Percentiles rank a stretch among this genome's conserved stretches.
phyloP scores from a whole-genome alignment of 768 basidiomycete species.

The Agaricus subrufescens region DNA sequence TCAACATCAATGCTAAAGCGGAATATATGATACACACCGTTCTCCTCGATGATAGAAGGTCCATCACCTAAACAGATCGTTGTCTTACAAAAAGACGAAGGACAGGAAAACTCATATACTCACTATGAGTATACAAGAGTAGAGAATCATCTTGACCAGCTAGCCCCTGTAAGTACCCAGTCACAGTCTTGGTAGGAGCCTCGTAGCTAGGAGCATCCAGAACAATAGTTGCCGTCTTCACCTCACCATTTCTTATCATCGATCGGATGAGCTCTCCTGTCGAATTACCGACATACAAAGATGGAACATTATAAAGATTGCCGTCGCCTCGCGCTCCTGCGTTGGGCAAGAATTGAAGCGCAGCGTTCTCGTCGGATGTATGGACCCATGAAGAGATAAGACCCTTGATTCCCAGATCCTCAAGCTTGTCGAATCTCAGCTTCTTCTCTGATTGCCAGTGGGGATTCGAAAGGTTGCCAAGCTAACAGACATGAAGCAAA shows the following conservation, averaged over 20 bases:
- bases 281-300: constrained; percentile 23
- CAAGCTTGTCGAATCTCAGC: constrained; percentile 19
- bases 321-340: constrained; percentile 21
- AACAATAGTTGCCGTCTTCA: constrained; percentile 22
- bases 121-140: constrained; percentile 27
- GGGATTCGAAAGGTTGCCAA: constrained; percentile 26
- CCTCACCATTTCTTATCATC: constrained; percentile 14
- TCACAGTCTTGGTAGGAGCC: constrained; percentile 18
- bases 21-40: constrained; percentile 13
- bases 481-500: constrained; percentile 6
- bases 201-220: constrained; percentile 23
- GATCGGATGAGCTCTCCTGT: constrained; percentile 23
- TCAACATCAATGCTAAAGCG: not conserved
- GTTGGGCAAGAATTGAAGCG: constrained; percentile 25
- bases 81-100: not conserved
- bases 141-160: constrained; percentile 16
- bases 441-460: constrained; percentile 27
- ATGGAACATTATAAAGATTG: constrained; percentile 22
- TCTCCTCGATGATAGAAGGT: constrained; percentile 27
- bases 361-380: constrained; percentile 23
- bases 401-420: constrained; percentile 17
- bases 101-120: not conserved
- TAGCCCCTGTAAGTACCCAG: constrained; percentile 20
- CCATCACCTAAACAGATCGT: not conserved
- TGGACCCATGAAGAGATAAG: constrained; percentile 24